A percentile compares a stretch with the other conserved stretches of the same genome.
These are phyloP conservation scores for Wickerhamomyces alni DNA, from an alignment of 805 yeast species.

Conservation along the genomic window DNA sequence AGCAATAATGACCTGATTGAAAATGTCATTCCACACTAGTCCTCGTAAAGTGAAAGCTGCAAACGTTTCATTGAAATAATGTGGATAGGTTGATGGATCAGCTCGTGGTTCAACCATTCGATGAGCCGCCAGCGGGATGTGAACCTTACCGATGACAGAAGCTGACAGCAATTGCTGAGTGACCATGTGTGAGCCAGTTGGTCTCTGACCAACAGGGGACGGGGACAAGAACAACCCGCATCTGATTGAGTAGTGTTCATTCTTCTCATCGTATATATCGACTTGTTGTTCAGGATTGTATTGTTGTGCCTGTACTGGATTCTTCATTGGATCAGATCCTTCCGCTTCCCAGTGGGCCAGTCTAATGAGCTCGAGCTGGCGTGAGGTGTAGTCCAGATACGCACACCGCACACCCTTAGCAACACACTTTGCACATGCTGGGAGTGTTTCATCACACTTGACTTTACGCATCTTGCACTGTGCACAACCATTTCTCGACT, in stretches of 20 bases:
- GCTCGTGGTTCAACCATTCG: not conserved
- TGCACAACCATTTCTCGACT: slow-evolving; percentile 44
- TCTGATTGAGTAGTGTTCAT: not conserved
- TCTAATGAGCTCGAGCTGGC: slow-evolving; percentile 9
- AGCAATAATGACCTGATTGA: not conserved
- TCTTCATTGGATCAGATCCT: not conserved
- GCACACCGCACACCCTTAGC: slow-evolving; percentile 8
- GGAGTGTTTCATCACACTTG: slow-evolving; percentile 58
- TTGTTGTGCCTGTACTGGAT: slow-evolving; percentile 2
- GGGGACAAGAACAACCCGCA: not conserved
- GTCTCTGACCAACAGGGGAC: too few species aligned
- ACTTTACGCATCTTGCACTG: slow-evolving; percentile 55
- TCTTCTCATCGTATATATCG: not conserved
- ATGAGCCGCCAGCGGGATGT: not conserved
- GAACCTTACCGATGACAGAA: not conserved
- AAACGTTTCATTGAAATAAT: not conserved
- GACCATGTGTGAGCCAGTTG: too few species aligned
- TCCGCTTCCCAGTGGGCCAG: slow-evolving; percentile 9
- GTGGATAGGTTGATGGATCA: not conserved
- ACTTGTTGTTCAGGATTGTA: not conserved
- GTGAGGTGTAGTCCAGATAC: slow-evolving; percentile 12
- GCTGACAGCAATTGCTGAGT: too few species aligned
- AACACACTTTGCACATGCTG: slow-evolving; percentile 47
- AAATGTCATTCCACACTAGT: not conserved
- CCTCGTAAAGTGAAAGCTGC: not conserved